A percentile compares a stretch with the other conserved stretches of the same genome.
Conservation (phyloP, 192 early-diverging fungal genomes). For the Kappamyces sp. region DNA sequence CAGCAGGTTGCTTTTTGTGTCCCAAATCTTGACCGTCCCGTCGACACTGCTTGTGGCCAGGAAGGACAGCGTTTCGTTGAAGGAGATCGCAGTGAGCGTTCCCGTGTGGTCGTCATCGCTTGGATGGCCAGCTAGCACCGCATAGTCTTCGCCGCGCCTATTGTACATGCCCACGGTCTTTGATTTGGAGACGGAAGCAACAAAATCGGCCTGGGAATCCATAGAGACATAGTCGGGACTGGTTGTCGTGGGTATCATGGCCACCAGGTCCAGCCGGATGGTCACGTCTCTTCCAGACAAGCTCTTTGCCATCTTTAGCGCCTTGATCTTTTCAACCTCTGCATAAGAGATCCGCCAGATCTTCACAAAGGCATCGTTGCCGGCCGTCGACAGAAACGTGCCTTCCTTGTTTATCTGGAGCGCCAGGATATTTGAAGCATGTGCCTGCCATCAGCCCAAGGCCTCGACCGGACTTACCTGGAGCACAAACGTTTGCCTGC, state of each 20-base stretch:
- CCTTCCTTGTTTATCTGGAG: neutral
- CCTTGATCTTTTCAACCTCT: neutral
- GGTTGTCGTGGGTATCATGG: too few species aligned
- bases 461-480: constrained; percentile 1
- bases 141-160: too few species aligned
- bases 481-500: constrained; percentile 20
- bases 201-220: too few species aligned
- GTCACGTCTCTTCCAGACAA: too few species aligned
- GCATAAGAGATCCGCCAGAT: neutral
- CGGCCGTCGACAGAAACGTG: neutral
- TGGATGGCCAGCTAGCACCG: constrained; percentile 15
- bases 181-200: too few species aligned
- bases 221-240: too few species aligned
- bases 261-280: too few species aligned
- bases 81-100: constrained; percentile 24
- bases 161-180: too few species aligned
- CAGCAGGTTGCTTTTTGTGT: constrained; percentile 23
- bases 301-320: too few species aligned
- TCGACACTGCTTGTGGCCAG: constrained; percentile 38
- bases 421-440: constrained; percentile 17
- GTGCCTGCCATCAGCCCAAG: neutral
- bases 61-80: constrained; percentile 17
- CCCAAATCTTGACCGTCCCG: constrained; percentile 47
- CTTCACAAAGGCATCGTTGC: neutral
- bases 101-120: constrained; percentile 41